Evolutionary conservation across 1,284 basidiomycete species (phyloP).

Genomic region (Cutaneotrichosporon cavernicola): DNA sequence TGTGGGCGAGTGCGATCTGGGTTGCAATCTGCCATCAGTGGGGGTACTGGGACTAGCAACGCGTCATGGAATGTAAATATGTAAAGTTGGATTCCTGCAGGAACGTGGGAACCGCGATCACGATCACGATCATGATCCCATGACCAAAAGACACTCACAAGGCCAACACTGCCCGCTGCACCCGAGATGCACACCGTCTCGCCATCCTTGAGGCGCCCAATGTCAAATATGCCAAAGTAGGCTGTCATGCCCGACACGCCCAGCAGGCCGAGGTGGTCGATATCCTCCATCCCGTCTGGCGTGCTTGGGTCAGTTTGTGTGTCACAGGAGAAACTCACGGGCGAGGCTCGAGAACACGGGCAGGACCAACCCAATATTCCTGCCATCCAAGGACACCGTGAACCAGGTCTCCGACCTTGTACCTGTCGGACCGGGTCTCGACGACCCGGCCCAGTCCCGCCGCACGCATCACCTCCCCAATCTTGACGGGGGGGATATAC

Average conservation of each 20-base stretch:
- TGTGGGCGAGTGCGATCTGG: constrained; percentile 57
- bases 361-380: constrained; percentile 68
- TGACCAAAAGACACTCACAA: constrained; percentile 47
- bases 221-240: constrained; percentile 78
- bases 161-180: constrained; percentile 77
- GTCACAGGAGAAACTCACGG: constrained; percentile 52
- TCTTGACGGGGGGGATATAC: constrained; percentile 63
- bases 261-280: constrained; percentile 76
- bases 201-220: constrained; percentile 73
- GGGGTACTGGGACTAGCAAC: background rate
- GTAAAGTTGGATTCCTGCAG: too few species aligned
- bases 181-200: constrained; percentile 83
- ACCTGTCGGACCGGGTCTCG: constrained; percentile 57
- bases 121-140: background rate
- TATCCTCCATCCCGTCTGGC: constrained; percentile 59
- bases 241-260: constrained; percentile 77
- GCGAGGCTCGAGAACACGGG: constrained; percentile 59
- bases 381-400: constrained; percentile 64
- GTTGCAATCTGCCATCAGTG: constrained; percentile 65
- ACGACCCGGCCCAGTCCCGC: constrained; percentile 68
- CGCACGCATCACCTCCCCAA: constrained; percentile 78
- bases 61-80: background rate
- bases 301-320: constrained; percentile 50
- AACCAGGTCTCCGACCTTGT: constrained; percentile 65
- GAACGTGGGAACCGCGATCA: background rate